Conservation (phyloP, 139 green algal genomes). For the Chlamydomonas sp. region DNA sequence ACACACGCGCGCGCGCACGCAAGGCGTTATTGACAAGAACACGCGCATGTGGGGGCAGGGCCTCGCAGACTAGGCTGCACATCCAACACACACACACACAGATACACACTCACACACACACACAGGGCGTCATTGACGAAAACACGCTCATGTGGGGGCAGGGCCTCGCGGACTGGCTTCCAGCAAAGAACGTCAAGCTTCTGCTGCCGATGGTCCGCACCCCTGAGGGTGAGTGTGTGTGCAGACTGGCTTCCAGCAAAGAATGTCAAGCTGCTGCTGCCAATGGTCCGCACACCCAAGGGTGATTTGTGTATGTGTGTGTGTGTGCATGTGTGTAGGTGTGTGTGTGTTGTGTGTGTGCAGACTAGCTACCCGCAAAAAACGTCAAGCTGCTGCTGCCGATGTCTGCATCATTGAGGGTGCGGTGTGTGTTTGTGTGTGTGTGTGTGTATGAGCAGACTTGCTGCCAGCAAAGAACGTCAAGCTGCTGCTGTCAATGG, state of each 20-base stretch:
- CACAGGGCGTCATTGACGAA: slow-evolving; percentile 80
- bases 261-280: slow-evolving; percentile 82
- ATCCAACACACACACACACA: too few species aligned
- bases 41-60: slow-evolving; percentile 90
- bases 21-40: slow-evolving; percentile 85
- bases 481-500: too few species aligned
- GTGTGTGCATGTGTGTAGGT: too few species aligned
- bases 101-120: too few species aligned
- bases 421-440: too few species aligned
- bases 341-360: too few species aligned
- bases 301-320: too few species aligned
- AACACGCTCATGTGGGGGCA: slow-evolving; percentile 91
- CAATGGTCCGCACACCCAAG: slow-evolving; percentile 80
- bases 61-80: too few species aligned
- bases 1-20: too few species aligned
- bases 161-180: slow-evolving; percentile 82
- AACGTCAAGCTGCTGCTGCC: slow-evolving; percentile 84
- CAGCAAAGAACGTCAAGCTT: slow-evolving; percentile 76
- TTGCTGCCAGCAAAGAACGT: too few species aligned
- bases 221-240: slow-evolving; percentile 66
- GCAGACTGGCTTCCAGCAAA: slow-evolving; percentile 78
- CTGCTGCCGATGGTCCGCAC: slow-evolving; percentile 82
- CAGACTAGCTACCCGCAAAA: slow-evolving; percentile 77
- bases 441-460: too few species aligned
- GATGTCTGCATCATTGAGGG: too few species aligned